Base-by-base conservation (phyloP, 2,329 filamentous ascomycete species). In the Alternaria sp. region DNA sequence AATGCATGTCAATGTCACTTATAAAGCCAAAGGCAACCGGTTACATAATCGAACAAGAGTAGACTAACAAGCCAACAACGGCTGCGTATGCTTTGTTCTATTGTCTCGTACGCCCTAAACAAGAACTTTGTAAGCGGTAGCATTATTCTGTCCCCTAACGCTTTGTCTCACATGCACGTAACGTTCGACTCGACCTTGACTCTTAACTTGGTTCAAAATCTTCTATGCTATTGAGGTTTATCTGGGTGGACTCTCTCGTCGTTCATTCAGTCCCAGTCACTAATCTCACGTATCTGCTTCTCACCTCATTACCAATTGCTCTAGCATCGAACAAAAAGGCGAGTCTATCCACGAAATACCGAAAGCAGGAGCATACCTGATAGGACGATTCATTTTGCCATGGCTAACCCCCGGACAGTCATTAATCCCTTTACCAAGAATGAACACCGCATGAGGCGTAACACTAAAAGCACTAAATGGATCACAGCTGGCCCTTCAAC, bases 401-500 rank as follows among this genome's bases (percentile, higher is more conserved):
- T 62, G 61, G 30, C 32, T 50, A 49, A 52, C 27, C 28, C 38
- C 18, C 43, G 34, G 46, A 48, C 14, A 61, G 43, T 63, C 27
- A 38, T 30, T 0, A 62, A 60, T 8, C 48, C 65, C 4, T 64
- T 61, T 20, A 54, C 59, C 7, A 64, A 52, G 45, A 45, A 59
- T 9, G 53, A 51, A n/a, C 38, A 43, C 11, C 43, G 30, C 22
- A 49, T 66, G 51, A 50, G 52, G 20, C 44, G 59, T 9, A 60
- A 62, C 30, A 59, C 51, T 12, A 43, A 28, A 7, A 34, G 54
- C 28, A 64, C 45, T 27, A 53, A 27, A 44, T 64, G 59, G 59
- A 56, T 61, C 14, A 8, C 49, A 28, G 46, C 32, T 10, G 34
- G 22, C 6, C 16, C n/a, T 18, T 30, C 9, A n/a, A 46, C 1